Evolutionary conservation across 352 stramenopile genomes (phyloP).

Genomic region (Globisporangium nodosum): DNA sequence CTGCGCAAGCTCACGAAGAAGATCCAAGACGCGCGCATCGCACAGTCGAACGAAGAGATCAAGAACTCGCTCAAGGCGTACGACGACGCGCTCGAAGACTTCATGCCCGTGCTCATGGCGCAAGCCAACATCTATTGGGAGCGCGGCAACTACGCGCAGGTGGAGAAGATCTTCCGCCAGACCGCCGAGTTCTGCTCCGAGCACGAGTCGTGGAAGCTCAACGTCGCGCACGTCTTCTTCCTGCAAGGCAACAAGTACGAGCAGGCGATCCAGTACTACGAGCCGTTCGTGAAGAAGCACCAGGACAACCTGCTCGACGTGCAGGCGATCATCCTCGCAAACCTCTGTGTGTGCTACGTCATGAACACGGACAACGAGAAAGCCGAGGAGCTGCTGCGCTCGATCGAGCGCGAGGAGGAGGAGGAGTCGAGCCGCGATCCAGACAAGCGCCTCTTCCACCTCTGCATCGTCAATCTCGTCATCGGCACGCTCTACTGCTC

Average conservation of each 20-base stretch:
- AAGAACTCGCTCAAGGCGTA: constrained; percentile 91
- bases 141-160: constrained; percentile 93
- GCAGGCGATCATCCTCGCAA: constrained; percentile 95
- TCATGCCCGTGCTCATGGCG: constrained; percentile 96
- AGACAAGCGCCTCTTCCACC: constrained; percentile 89
- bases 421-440: constrained; percentile 82
- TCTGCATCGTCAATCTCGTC: constrained; percentile 98
- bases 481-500: constrained; percentile 98
- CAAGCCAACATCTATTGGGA: constrained; percentile 96
- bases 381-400: constrained; percentile 93
- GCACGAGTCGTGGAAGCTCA: constrained; percentile 94
- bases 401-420: constrained; percentile 94
- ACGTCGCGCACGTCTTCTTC: constrained; percentile 96
- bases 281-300: constrained; percentile 93
- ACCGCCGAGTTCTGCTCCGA: constrained; percentile 94
- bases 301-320: constrained; percentile 91
- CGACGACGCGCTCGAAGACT: constrained; percentile 91
- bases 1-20: constrained; percentile 93
- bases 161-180: constrained; percentile 95
- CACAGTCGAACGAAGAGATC: constrained; percentile 91
- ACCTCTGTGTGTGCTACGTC: constrained; percentile 96
- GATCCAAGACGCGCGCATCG: constrained; percentile 90
- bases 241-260: constrained; percentile 90
- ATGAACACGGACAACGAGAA: constrained; percentile 97
- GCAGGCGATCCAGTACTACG: constrained; percentile 92